Base-by-base conservation (phyloP, 768 basidiomycete species). In the Boletus rufocinnamomeus region DNA sequence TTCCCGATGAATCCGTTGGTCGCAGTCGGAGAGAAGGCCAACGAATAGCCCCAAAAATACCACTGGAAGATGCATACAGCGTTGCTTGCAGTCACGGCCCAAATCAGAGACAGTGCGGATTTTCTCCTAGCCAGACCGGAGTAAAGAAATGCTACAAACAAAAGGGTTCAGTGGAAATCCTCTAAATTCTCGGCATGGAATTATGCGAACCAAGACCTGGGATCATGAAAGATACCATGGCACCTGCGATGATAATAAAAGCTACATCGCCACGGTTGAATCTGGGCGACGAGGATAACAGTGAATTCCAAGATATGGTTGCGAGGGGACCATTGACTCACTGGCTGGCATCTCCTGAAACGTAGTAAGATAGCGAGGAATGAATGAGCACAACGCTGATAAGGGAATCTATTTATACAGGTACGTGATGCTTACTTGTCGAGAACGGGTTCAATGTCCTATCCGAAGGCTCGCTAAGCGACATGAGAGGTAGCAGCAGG, bases 11-110 rank as follows among this genome's bases (percentile, higher is more conserved):
- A 87, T 34, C 89, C 84, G 70, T 89, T 87, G 52, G 84, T 86
- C 4, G 87, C 85, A 3, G 88, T 80, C 2, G 86, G 79, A 4
- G 91, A 92, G 75, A 95, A 95, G 2, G 91, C 89, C 34, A 95
- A 79, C 1, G 83, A 89, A 75, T 94, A 95, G 72, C 87, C 87
- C 86, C 87, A 88, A 73, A 86, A 79, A 71, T 82, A 93, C 90
- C 90, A 92, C 66, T 89, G 87, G 71, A 91, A 86, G 57, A 91
- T 86, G 61, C 84, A 84, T 61, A 91, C 78, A 8, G 87, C 88
- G 64, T 91, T 91, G 65, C 84, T 81, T 5, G 87, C 87, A 38
- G 82, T 78, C 58, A 88, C 86, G 13, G 80, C 85, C 88, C 88
- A 91, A 52, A 91, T 84, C n/a, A 92, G 72, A 28, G 88, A 84